Conservation (phyloP, 31 red algal species). For the Porphyra umbilicalis region DNA sequence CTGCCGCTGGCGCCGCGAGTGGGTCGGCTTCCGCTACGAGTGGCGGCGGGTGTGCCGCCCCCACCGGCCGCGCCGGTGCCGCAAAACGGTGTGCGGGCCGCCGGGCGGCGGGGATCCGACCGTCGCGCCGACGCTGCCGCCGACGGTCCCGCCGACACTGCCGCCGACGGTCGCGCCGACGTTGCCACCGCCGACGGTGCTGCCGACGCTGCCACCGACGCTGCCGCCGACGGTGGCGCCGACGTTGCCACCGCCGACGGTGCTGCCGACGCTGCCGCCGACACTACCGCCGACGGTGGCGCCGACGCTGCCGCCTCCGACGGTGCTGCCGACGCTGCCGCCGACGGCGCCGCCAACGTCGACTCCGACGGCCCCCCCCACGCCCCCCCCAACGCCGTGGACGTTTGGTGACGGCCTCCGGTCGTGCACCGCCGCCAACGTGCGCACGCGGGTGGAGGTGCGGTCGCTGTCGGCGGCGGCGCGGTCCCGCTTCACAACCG, state of each 20-base stretch:
- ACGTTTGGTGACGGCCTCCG: not conserved
- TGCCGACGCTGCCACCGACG: not conserved
- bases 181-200: not conserved
- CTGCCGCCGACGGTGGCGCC: not conserved
- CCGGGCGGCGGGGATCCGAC: not conserved
- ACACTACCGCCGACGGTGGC: not conserved
- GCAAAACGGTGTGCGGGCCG: not conserved
- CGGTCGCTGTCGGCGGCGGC: not conserved
- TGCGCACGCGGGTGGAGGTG: not conserved
- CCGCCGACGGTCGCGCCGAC: too few relatives aligned
- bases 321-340: not conserved
- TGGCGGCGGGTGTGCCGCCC: not conserved
- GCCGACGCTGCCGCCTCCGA: not conserved
- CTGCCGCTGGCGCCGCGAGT: not conserved
- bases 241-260: not conserved
- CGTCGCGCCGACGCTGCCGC: not conserved
- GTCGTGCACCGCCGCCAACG: not conserved
- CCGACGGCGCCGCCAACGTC: not conserved
- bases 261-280: not conserved
- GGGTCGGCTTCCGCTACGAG: too few relatives aligned
- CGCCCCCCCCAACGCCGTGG: not conserved
- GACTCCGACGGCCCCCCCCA: not conserved
- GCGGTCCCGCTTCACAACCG: not conserved
- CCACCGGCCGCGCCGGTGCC: not conserved
- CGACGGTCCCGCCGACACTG: not conserved